phyloP scores from a whole-genome alignment of 2,329 filamentous ascomycete species.

The Trichoderma simmonsii region DNA sequence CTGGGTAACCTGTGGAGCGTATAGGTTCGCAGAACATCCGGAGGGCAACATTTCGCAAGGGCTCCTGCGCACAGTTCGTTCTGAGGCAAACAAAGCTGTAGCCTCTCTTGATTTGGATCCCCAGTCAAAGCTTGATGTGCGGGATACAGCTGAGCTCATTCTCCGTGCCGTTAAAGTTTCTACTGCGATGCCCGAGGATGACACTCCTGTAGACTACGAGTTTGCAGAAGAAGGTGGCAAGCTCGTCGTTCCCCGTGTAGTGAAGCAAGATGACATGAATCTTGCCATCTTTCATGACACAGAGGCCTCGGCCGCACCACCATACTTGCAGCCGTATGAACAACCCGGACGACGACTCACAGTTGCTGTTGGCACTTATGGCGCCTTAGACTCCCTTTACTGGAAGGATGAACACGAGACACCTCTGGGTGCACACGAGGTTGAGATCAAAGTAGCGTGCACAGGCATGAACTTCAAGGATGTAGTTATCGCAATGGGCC shows the following conservation, averaged over 20 bases:
- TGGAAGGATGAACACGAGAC: constrained; percentile 36
- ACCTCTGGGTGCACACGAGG: constrained; percentile 34
- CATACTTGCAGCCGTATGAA: constrained; percentile 38
- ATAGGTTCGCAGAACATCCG: constrained; percentile 35
- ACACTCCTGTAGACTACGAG: constrained; percentile 28
- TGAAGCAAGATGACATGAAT: constrained; percentile 28
- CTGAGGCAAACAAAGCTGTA: constrained; percentile 44
- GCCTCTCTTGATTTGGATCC: constrained; percentile 46
- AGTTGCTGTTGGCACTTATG: constrained; percentile 38
- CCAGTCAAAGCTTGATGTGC: constrained; percentile 29
- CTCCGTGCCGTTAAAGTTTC: constrained; percentile 27
- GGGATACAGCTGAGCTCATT: constrained; percentile 33
- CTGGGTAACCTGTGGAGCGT: constrained; percentile 42
- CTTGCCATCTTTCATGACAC: constrained; percentile 28
- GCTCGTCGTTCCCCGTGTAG: constrained; percentile 30
- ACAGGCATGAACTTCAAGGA: constrained; percentile 48
- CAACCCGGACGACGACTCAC: constrained; percentile 34
- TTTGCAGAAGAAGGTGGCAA: constrained; percentile 30
- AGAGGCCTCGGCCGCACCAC: constrained; percentile 24
- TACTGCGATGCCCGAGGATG: constrained; percentile 21
- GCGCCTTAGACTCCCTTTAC: constrained; percentile 39
- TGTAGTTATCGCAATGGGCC: constrained; percentile 42
- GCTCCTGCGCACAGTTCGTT: constrained; percentile 44
- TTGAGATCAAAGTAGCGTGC: constrained; percentile 44
- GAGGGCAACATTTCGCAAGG: constrained; percentile 45